phyloP scores from a whole-genome alignment of 2,329 filamentous ascomycete genomes.

The Cercospora sesami region DNA sequence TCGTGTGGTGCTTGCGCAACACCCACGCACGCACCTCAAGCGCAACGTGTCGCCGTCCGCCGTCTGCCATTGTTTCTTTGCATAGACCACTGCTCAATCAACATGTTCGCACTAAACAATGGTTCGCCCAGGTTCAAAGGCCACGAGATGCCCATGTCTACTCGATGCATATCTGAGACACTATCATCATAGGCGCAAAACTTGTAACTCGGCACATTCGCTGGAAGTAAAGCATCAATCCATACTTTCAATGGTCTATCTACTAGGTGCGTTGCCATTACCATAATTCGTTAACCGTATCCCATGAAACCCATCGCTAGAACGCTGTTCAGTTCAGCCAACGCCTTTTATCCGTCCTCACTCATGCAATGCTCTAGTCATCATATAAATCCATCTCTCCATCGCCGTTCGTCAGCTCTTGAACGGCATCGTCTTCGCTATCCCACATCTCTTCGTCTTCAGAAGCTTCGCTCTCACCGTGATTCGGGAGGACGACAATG shows the following conservation, averaged over 20 bases:
- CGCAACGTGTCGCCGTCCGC: not conserved
- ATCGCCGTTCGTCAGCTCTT: conserved; percentile 60
- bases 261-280: conserved; percentile 1
- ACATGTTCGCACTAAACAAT: not conserved
- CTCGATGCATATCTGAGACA: not conserved
- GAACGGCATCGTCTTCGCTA: conserved; percentile 72
- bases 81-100: not conserved
- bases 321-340: conserved; percentile 22
- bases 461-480: conserved; percentile 61
- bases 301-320: conserved; percentile 17
- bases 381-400: conserved; percentile 66
- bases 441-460: conserved; percentile 65
- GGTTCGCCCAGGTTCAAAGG: not conserved
- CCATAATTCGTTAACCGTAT: conserved; percentile 12
- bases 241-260: not conserved
- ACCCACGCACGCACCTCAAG: not conserved
- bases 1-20: not conserved
- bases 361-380: conserved; percentile 21
- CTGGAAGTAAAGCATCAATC: not conserved
- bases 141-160: not conserved
- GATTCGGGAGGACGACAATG: conserved; percentile 80
- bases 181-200: not conserved
- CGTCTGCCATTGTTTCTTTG: not conserved
- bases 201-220: not conserved
- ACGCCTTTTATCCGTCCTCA: conserved; percentile 3